Base-by-base conservation (phyloP, 345 rosid species). In the Erysimum cheiranthoides region DNA sequence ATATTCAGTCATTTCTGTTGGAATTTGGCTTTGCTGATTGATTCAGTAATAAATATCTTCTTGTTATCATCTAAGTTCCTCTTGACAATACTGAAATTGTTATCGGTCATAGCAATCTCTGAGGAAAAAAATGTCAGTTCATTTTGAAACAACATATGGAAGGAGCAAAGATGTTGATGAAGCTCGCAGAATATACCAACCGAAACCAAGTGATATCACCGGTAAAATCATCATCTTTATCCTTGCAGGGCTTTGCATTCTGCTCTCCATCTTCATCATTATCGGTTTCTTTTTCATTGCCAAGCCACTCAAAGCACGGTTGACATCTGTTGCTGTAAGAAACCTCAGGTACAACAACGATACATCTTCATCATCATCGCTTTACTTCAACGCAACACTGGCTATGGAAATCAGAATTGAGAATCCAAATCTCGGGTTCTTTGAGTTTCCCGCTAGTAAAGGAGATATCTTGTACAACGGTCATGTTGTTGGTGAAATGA, bases 301-400 rank as follows among this genome's bases (percentile, higher is more conserved):
- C 21, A 77, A 77, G 80, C 80, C 72, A 64, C 49, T 28, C 2
- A 9, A n/a, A 61, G 75, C 82, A 67, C 68, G 67, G 17, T 9
- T 79, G 17, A 46, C 50, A 52, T 73, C 75, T 6, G 66, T 61
- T 28, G 47, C n/a, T 18, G 2, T 79, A 52, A 79, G 17, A 56
- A 68, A 69, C 82, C 75, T 73, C 54, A 61, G 21, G 31, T 68
- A 79, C 70, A 74, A 61, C 66, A 74, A 67, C 6, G 5, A 61
- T 61, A 40, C 75, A 40, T 5, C 65, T 25, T 52, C 77, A 57
- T 70, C 78, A 64, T 65, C 77, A 40, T 63, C 52, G 39, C 71
- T 59, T 73, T 79, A 52, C 59, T 79, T 79, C 61, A 79, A 68
- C 25, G 54, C 79, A 28, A 79, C 78, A 68, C 52, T 79, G 0